Percentiles rank a stretch among this genome's conserved stretches.
phyloP scores from a whole-genome alignment of 805 yeast genomes.

The Barnettozyma vustinii region DNA sequence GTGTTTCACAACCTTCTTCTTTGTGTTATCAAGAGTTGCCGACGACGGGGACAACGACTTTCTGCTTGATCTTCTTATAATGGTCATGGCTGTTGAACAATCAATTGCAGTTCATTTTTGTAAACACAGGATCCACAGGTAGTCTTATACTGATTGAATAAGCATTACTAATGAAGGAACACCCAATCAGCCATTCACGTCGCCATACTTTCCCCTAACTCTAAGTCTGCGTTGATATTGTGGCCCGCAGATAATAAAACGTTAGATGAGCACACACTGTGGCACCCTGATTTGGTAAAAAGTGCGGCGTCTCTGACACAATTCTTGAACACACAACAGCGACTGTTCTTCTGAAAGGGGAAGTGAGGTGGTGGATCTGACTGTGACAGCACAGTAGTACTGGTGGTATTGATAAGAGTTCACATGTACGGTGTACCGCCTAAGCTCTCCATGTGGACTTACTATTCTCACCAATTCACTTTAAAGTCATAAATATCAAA shows the following conservation, averaged over 20 bases:
- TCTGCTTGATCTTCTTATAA: not conserved
- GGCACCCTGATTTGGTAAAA: not conserved
- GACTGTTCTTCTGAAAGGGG: not conserved
- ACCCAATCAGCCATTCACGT: not conserved
- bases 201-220: not conserved
- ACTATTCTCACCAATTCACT: too few relatives aligned
- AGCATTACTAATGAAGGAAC: too few relatives aligned
- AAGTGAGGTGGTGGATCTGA: not conserved
- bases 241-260: not conserved
- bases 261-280: not conserved
- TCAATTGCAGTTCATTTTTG: too few relatives aligned
- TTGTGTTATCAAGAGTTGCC: not conserved
- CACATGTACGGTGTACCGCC: too few relatives aligned
- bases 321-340: not conserved
- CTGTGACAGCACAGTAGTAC: not conserved
- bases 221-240: not conserved
- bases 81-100: not conserved
- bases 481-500: too few relatives aligned
- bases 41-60: not conserved
- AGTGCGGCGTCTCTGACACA: not conserved
- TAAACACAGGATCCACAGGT: not conserved
- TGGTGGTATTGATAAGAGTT: not conserved
- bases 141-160: not conserved
- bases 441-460: too few relatives aligned
- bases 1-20: constrained; percentile 18